Conservation (phyloP, 192 early-diverging fungal genomes). For the Gryganskiella cystojenkinii region DNA sequence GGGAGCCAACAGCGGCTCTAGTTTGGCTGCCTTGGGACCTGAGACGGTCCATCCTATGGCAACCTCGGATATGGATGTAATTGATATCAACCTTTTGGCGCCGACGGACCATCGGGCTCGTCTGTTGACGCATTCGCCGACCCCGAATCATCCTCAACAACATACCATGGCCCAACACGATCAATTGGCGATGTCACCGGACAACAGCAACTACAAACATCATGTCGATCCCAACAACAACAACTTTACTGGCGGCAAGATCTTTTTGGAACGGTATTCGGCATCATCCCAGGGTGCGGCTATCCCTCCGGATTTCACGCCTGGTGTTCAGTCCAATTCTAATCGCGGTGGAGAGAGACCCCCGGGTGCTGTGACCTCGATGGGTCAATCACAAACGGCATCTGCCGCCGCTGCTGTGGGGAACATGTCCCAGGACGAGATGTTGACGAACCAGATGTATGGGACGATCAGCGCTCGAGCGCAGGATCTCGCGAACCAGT, state of each 20-base stretch:
- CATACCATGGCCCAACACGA: background rate
- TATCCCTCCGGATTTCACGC: slow-evolving; percentile 22
- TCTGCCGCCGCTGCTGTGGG: background rate
- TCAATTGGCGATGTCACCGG: background rate
- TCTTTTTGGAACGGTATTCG: background rate
- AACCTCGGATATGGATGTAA: background rate
- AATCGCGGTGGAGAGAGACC: slow-evolving; percentile 14
- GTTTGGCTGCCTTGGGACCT: no score
- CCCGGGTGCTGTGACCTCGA: background rate
- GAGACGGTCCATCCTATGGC: slow-evolving; percentile 32
- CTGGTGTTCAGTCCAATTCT: slow-evolving; percentile 35
- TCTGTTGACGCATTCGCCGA: slow-evolving; percentile 26
- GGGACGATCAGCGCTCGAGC: slow-evolving; percentile 8
- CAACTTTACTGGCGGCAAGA: background rate
- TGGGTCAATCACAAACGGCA: background rate
- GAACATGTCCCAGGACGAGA: background rate
- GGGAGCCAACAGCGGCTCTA: background rate
- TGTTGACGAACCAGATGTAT: background rate
- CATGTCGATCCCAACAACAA: background rate
- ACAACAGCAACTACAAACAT: background rate
- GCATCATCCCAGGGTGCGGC: slow-evolving; percentile 12
- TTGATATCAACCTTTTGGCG: background rate
- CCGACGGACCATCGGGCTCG: slow-evolving; percentile 20
- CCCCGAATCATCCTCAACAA: slow-evolving; percentile 13
- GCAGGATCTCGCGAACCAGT: slow-evolving; percentile 8